phyloP scores from a whole-genome alignment of 768 basidiomycete species.

The Lepiota venenata region DNA sequence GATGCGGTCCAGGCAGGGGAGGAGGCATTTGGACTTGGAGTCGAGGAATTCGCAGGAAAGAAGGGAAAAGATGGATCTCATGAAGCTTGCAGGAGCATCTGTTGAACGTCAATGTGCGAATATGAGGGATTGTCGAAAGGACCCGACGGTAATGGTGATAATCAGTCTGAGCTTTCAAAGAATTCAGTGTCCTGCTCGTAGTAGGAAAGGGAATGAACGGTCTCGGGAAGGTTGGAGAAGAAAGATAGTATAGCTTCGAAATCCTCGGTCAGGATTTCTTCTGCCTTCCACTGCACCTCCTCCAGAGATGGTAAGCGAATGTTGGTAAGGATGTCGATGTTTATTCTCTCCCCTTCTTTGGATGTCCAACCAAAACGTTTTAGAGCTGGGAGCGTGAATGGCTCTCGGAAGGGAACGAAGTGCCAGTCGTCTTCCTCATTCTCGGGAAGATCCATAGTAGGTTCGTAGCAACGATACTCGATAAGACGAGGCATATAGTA shows the following conservation, averaged over 20 bases:
- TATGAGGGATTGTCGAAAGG: background rate
- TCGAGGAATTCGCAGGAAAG: background rate
- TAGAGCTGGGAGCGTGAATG: background rate
- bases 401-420: background rate
- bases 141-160: background rate
- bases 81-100: background rate
- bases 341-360: background rate
- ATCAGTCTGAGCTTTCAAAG: background rate
- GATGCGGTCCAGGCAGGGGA: background rate
- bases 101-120: background rate
- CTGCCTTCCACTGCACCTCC: background rate
- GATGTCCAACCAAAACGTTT: background rate
- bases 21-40: background rate
- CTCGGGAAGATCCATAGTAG: background rate
- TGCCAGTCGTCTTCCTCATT: no score
- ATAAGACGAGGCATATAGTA: background rate
- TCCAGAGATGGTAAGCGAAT: background rate
- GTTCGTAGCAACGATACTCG: background rate
- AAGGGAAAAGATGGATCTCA: background rate
- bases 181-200: background rate
- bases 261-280: background rate
- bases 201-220: background rate
- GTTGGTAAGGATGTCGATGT: background rate
- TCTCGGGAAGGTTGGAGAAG: constrained; percentile 1
- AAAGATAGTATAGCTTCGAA: background rate